phyloP scores from a whole-genome alignment of 2,329 filamentous ascomycete genomes.

The Cladosporium oxysporum region DNA sequence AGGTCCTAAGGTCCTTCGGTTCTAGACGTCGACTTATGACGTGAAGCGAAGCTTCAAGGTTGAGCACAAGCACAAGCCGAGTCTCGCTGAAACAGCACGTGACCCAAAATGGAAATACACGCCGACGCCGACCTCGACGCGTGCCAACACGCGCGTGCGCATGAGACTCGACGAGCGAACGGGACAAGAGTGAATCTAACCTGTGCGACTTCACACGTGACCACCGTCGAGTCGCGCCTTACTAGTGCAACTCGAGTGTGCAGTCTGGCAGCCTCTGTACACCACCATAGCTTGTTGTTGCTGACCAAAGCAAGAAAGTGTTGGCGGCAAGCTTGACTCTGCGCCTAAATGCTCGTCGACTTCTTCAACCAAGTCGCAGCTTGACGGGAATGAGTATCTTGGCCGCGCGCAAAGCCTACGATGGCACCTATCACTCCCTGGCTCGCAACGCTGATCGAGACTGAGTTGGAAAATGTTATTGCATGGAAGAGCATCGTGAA shows the following conservation, averaged over 20 bases:
- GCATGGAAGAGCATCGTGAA: slow-evolving; percentile 31
- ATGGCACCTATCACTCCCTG: slow-evolving; percentile 32
- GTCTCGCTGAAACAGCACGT: neutral
- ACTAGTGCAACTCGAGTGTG: neutral
- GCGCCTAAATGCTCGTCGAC: neutral
- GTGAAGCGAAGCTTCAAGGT: neutral
- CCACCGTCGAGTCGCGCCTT: neutral
- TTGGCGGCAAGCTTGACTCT: neutral
- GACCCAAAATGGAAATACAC: neutral
- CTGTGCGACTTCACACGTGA: neutral
- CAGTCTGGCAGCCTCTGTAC: neutral
- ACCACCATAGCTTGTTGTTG: neutral
- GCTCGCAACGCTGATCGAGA: slow-evolving; percentile 31
- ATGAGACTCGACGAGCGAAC: neutral
- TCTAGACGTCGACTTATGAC: neutral
- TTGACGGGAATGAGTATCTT: neutral
- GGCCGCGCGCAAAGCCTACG: neutral
- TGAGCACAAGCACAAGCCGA: neutral
- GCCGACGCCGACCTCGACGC: neutral
- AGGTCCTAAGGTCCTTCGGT: neutral
- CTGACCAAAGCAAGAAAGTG: neutral
- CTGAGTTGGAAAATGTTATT: slow-evolving; percentile 32
- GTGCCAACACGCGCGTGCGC: neutral
- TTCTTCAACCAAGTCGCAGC: neutral
- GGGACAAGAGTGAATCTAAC: neutral